Evolutionary conservation across 73 alveolate species (phyloP).

Genomic region (Stentor roeselii): DNA sequence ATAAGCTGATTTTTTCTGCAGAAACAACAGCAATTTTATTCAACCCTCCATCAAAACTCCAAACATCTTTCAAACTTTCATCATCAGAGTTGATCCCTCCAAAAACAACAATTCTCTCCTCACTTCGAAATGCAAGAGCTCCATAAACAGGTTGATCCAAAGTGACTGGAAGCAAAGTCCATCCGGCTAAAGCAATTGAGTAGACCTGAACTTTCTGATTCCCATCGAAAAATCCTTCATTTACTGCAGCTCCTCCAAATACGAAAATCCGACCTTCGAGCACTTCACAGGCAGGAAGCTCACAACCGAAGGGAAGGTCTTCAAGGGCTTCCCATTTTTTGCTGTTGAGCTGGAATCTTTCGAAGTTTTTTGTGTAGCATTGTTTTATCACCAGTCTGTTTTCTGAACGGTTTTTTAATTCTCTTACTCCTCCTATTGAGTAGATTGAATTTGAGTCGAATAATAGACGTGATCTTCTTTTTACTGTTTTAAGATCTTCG

Average conservation of each 20-base stretch:
- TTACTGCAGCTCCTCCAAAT: neutral
- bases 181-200: neutral
- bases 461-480: neutral
- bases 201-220: neutral
- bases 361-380: neutral
- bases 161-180: neutral
- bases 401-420: neutral
- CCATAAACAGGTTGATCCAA: neutral
- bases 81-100: neutral
- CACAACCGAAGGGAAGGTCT: neutral
- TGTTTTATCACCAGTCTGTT: neutral
- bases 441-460: neutral
- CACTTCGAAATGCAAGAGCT: neutral
- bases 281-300: neutral
- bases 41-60: too few relatives aligned
- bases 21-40: too few relatives aligned
- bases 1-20: too few relatives aligned
- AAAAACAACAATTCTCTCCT: neutral
- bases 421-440: neutral
- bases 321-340: neutral
- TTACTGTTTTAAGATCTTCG: neutral
- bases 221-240: neutral
- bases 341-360: neutral
- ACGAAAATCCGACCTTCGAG: neutral
- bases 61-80: too few relatives aligned